phyloP scores from a whole-genome alignment of 257 asterid genomes.

The Solanum habrochaites region DNA sequence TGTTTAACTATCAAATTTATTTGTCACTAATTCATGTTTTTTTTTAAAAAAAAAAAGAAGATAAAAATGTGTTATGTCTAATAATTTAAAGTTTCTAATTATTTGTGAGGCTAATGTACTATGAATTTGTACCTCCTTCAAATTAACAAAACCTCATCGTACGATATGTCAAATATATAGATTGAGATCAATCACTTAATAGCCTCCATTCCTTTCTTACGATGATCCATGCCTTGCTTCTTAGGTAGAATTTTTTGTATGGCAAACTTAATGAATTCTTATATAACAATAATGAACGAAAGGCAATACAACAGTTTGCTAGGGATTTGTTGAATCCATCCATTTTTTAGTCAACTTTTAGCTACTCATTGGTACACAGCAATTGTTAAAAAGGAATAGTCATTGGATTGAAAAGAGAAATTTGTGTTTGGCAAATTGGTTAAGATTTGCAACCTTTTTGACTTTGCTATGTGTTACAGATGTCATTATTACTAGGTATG shows the following conservation, averaged over 20 bases:
- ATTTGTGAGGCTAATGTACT: neutral
- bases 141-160: neutral
- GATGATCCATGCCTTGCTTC: neutral
- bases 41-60: rapidly evolving
- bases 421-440: too few relatives aligned
- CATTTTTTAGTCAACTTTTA: too few relatives aligned
- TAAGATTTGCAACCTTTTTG: too few relatives aligned
- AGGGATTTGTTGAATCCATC: too few relatives aligned
- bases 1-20: neutral
- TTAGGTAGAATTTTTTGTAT: neutral
- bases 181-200: too few relatives aligned
- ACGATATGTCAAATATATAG: too few relatives aligned
- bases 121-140: neutral
- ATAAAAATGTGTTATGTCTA: neutral
- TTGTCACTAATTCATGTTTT: neutral
- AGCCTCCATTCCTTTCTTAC: neutral
- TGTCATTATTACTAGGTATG: too few relatives aligned
- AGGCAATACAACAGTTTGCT: neutral
- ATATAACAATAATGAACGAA: neutral
- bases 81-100: neutral
- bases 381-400: too few relatives aligned
- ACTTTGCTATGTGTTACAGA: too few relatives aligned
- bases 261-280: too few relatives aligned
- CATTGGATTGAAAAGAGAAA: too few relatives aligned
- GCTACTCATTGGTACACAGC: too few relatives aligned